Evolutionary conservation across 345 rosid species (phyloP).

Genomic region (Aethionema arabicum): DNA sequence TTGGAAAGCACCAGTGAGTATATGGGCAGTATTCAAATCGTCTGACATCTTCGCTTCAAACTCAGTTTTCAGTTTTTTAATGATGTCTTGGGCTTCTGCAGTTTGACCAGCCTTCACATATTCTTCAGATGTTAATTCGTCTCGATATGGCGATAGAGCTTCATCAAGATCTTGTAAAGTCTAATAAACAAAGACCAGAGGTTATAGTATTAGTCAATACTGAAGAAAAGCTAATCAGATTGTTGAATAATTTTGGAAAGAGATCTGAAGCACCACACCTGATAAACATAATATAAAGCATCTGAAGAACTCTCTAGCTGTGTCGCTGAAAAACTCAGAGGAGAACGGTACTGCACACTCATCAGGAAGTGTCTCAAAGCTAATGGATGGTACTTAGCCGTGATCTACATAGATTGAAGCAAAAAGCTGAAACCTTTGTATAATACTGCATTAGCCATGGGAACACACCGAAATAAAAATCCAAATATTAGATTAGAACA

Average conservation of each 20-base stretch:
- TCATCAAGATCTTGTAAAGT: conserved; percentile 76
- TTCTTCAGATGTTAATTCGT: conserved; percentile 40
- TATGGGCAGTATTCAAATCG: conserved; percentile 73
- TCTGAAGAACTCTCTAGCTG: conserved; percentile 80
- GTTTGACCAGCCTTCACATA: conserved; percentile 37
- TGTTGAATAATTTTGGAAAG: conserved; percentile 4
- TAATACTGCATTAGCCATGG: neutral
- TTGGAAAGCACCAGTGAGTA: conserved; percentile 79
- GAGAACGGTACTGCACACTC: conserved; percentile 83
- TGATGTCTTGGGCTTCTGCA: conserved; percentile 56
- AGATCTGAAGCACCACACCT: conserved; percentile 47
- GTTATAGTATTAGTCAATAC: neutral
- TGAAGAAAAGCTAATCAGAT: neutral
- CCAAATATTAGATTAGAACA: neutral
- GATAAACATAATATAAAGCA: conserved; percentile 71
- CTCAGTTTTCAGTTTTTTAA: conserved; percentile 51
- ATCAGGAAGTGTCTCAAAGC: conserved; percentile 83
- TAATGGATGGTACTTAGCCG: conserved; percentile 67
- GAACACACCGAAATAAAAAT: neutral
- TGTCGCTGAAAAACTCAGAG: conserved; percentile 57
- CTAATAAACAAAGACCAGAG: conserved; percentile 38
- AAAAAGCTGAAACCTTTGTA: conserved; percentile 8
- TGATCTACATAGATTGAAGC: conserved; percentile 48
- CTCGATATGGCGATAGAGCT: conserved; percentile 51
- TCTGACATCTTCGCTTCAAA: conserved; percentile 74